These are phyloP conservation scores for Aspergillus calidoustus DNA, from an alignment of 2,329 filamentous ascomycete genomes.

Conservation along the genomic window DNA sequence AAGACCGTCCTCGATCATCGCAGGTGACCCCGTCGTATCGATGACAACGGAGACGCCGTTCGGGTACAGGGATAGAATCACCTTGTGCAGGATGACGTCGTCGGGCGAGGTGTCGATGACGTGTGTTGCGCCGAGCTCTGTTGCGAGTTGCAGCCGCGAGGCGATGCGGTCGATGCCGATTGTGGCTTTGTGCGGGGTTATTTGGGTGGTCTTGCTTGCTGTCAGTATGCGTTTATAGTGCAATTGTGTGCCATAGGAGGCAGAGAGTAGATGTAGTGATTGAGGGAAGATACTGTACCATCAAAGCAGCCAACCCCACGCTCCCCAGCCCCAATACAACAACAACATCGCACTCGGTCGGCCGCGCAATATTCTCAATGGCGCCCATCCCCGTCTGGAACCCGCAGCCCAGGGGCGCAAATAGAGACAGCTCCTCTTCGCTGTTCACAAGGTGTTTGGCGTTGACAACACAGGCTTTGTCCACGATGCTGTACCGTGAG, in stretches of 20 bases:
- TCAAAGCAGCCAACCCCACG: conserved; percentile 53
- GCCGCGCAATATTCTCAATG: conserved; percentile 46
- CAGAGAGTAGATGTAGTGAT: background rate
- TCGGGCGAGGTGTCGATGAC: conserved; percentile 38
- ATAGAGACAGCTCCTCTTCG: conserved; percentile 26
- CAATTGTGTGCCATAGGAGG: no score
- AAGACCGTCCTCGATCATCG: conserved; percentile 24
- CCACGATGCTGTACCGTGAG: conserved; percentile 29
- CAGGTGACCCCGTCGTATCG: conserved; percentile 28
- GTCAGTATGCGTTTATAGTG: no score
- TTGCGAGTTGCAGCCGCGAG: conserved; percentile 41
- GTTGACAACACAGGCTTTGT: conserved; percentile 13
- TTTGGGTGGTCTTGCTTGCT: no score
- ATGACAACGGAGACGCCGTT: conserved; percentile 22
- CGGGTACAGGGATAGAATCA: conserved; percentile 10
- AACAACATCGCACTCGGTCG: conserved; percentile 42
- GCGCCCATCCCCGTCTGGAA: conserved; percentile 40
- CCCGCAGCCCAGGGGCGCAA: conserved; percentile 35
- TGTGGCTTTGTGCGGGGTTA: conserved; percentile 34
- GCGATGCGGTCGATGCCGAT: conserved; percentile 44
- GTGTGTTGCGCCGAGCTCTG: conserved; percentile 45
- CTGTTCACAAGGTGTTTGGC: conserved; percentile 25
- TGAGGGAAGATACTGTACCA: conserved; percentile 32
- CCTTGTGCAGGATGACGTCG: conserved; percentile 13
- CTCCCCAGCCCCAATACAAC: conserved; percentile 52